phyloP scores from a whole-genome alignment of 176 grass and related monocot species.

The Oryza meridionalis region DNA sequence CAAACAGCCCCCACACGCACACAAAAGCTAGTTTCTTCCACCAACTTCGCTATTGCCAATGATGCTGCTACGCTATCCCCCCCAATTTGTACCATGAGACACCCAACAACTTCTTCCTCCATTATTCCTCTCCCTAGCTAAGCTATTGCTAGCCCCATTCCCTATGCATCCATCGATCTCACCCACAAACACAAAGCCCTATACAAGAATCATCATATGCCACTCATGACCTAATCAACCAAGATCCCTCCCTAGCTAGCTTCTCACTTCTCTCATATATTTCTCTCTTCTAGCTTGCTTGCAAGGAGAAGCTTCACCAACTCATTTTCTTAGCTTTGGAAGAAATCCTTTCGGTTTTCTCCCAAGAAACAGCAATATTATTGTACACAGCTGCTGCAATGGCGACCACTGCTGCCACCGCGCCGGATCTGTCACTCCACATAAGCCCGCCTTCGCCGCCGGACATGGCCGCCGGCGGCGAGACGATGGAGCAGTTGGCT shows the following conservation, averaged over 20 bases:
- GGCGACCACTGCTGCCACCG: conserved; percentile 17
- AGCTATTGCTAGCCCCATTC: conserved; percentile 37
- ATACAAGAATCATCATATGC: conserved; percentile 69
- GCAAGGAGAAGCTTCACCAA: conserved; percentile 34
- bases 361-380: not conserved
- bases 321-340: conserved; percentile 28
- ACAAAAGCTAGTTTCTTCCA: conserved; percentile 20
- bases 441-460: conserved; percentile 65
- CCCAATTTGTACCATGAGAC: conserved; percentile 37
- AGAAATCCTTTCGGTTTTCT: not conserved
- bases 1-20: not conserved
- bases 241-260: conserved; percentile 27
- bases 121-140: not conserved
- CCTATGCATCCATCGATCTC: conserved; percentile 37
- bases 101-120: conserved; percentile 33
- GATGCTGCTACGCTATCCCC: conserved; percentile 17
- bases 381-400: conserved; percentile 22
- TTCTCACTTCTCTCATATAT: conserved; percentile 21
- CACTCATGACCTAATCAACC: conserved; percentile 93
- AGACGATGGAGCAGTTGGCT: conserved; percentile 2
- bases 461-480: not conserved
- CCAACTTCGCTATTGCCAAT: conserved; percentile 36
- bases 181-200: conserved; percentile 42
- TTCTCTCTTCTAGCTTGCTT: conserved; percentile 1
- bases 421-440: conserved; percentile 76